These are phyloP conservation scores for Hirsutella minnesotensis DNA, from an alignment of 2,329 filamentous ascomycete species.

Conservation along the genomic window DNA sequence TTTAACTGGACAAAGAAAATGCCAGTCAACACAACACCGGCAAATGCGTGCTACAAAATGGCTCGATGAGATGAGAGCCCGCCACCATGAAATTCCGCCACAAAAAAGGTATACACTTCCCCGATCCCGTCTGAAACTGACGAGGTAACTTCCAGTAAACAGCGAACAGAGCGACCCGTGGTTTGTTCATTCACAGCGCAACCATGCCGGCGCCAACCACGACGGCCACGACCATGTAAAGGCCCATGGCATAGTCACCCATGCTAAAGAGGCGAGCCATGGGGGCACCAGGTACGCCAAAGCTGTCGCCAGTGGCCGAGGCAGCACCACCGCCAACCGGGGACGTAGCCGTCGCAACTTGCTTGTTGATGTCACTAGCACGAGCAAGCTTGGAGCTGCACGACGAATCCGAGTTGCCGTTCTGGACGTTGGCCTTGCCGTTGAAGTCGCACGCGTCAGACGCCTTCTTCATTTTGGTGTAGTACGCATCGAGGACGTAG, in stretches of 20 bases:
- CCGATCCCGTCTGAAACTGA: neutral
- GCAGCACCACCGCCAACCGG: constrained; percentile 13
- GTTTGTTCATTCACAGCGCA: constrained; percentile 29
- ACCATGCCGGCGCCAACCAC: constrained; percentile 41
- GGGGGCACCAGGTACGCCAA: constrained; percentile 23
- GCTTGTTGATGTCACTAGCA: constrained; percentile 45
- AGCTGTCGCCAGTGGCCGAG: constrained; percentile 16
- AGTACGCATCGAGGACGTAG: constrained; percentile 65
- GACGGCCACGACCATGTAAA: constrained; percentile 41
- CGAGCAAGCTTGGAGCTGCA: constrained; percentile 50
- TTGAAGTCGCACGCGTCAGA: constrained; percentile 56
- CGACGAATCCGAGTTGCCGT: constrained; percentile 30
- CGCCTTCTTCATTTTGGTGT: constrained; percentile 37
- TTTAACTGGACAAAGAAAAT: too few species aligned
- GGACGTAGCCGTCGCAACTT: constrained; percentile 33
- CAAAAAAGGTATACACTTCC: neutral
- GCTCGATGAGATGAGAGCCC: too few species aligned
- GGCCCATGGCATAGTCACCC: constrained; percentile 34
- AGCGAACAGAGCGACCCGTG: too few species aligned
- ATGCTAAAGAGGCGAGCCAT: constrained; percentile 29
- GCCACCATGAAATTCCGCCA: too few species aligned
- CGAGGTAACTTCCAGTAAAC: neutral
- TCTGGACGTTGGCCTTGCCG: constrained; percentile 47
- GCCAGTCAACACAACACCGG: too few species aligned
- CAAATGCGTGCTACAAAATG: too few species aligned